These are phyloP conservation scores for Microbotryomycetes sp. DNA, from an alignment of 1,284 basidiomycete species.

Conservation along the genomic window DNA sequence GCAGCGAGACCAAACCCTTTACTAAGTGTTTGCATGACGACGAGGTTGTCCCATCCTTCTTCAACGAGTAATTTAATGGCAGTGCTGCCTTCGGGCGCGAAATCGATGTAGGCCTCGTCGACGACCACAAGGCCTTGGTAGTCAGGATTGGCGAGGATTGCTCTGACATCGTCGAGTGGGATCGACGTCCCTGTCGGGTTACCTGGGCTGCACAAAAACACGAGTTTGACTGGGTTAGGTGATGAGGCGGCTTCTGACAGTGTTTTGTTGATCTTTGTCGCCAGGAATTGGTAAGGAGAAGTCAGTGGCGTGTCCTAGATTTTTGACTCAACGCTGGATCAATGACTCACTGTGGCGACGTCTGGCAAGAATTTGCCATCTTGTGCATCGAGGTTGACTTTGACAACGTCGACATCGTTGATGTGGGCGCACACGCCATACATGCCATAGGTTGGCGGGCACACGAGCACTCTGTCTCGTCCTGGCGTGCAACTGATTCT, in stretches of 20 bases:
- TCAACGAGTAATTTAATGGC: conserved; percentile 57
- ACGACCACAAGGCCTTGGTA: conserved; percentile 90
- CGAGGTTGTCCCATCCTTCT: conserved; percentile 76
- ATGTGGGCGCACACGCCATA: conserved; percentile 90
- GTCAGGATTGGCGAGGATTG: conserved; percentile 68
- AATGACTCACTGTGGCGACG: conserved; percentile 57
- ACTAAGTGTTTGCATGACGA: conserved; percentile 91
- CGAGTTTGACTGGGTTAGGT: conserved; percentile 62
- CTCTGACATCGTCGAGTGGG: conserved; percentile 60
- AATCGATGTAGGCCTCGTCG: conserved; percentile 98
- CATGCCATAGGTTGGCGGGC: conserved; percentile 97
- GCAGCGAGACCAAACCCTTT: conserved; percentile 95
- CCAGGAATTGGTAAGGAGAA: conserved; percentile 28
- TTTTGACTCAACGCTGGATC: not conserved
- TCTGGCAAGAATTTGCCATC: conserved; percentile 69
- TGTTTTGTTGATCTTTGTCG: conserved; percentile 59
- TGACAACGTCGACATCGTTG: conserved; percentile 82
- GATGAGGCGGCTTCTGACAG: conserved; percentile 53
- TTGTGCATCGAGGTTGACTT: conserved; percentile 69
- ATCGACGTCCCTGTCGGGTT: conserved; percentile 93
- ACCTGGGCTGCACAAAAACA: conserved; percentile 94
- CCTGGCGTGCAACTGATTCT: conserved; percentile 79
- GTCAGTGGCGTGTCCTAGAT: conserved; percentile 2
- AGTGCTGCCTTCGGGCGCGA: conserved; percentile 56
- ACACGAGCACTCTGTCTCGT: conserved; percentile 51